A percentile compares a stretch with the other conserved stretches of the same genome.
Evolutionary conservation across 768 basidiomycete species (phyloP).

Genomic region (Amanita subjunquillea): DNA sequence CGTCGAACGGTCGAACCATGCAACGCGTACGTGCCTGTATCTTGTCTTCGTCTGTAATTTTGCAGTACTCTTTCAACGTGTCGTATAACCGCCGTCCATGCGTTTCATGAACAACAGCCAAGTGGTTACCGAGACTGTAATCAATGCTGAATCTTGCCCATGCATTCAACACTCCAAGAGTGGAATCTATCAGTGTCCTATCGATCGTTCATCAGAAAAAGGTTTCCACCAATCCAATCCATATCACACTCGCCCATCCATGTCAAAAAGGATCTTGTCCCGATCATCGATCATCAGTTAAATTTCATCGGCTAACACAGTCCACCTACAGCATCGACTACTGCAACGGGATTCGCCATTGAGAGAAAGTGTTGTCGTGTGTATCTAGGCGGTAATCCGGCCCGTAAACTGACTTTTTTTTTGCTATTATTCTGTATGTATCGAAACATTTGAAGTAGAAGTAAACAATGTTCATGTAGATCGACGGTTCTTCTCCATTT

Average conservation of each 20-base stretch:
- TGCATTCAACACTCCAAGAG: constrained; percentile 69
- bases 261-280: constrained; percentile 53
- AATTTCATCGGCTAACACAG: background rate
- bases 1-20: background rate
- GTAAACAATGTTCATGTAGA: background rate
- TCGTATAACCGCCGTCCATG: constrained; percentile 75
- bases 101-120: constrained; percentile 41
- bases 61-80: constrained; percentile 62
- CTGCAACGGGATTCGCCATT: constrained; percentile 17
- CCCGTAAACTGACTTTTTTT: background rate
- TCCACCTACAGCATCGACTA: constrained; percentile 42
- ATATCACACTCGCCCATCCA: constrained; percentile 45
- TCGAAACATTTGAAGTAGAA: background rate
- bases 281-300: background rate
- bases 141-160: constrained; percentile 64
- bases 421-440: background rate
- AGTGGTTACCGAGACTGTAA: constrained; percentile 43
- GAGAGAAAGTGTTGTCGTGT: background rate
- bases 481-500: constrained; percentile 40
- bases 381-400: background rate
- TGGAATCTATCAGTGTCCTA: constrained; percentile 74
- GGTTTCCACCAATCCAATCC: background rate
- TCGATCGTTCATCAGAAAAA: constrained; percentile 1
- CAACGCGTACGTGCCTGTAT: constrained; percentile 35
- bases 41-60: constrained; percentile 43